Percentiles rank a stretch among this genome's conserved stretches.
phyloP scores from a whole-genome alignment of 129 eudicot species.

The Tanacetum coccineum region DNA sequence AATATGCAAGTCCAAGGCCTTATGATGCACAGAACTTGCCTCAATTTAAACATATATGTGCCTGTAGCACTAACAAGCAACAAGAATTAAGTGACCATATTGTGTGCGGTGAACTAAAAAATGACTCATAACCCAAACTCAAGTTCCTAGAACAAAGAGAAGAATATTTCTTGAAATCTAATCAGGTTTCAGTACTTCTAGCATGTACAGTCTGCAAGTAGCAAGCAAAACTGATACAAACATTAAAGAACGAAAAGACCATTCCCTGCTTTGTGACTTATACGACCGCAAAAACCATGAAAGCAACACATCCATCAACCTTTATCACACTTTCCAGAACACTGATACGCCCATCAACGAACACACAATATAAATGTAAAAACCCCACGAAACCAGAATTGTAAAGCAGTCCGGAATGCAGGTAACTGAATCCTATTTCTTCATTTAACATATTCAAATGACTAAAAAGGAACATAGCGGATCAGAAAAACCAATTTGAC shows the following conservation, averaged over 20 bases:
- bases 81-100: background rate
- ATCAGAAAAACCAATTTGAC: too few species aligned
- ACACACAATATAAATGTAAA: too few species aligned
- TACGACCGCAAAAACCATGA: background rate
- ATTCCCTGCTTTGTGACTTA: background rate
- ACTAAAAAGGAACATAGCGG: too few species aligned
- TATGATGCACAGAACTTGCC: background rate
- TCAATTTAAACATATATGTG: background rate
- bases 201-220: background rate
- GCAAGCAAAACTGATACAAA: background rate
- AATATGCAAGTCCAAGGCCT: background rate
- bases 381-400: too few species aligned
- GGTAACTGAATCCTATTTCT: too few species aligned
- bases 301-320: too few species aligned
- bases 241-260: background rate
- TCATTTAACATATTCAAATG: too few species aligned
- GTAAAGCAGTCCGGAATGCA: too few species aligned
- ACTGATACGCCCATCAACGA: too few species aligned
- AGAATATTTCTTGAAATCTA: background rate
- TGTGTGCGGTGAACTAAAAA: background rate
- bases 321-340: too few species aligned
- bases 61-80: background rate
- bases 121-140: background rate
- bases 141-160: background rate
- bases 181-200: background rate